A percentile compares a stretch with the other conserved stretches of the same genome.
phyloP scores from a whole-genome alignment of 352 stramenopile species.

The Nothophytophthora sp. region DNA sequence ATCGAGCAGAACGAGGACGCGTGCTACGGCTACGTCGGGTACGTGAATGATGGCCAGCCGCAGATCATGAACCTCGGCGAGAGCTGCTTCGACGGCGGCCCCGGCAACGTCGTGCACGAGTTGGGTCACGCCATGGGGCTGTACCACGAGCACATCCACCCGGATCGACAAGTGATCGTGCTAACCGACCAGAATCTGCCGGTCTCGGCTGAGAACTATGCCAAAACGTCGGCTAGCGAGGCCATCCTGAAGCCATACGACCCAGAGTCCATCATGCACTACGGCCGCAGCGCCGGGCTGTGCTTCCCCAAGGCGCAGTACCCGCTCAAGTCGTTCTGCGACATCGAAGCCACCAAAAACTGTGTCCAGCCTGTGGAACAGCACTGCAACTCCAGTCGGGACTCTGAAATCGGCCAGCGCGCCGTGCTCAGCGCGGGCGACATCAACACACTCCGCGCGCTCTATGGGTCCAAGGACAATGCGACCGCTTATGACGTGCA shows the following conservation, averaged over 20 bases:
- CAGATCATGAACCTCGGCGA: conserved; percentile 73
- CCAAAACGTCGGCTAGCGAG: conserved; percentile 43
- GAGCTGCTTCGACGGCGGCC: conserved; percentile 59
- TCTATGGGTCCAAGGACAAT: conserved; percentile 54
- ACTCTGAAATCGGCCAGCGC: conserved; percentile 60
- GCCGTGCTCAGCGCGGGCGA: conserved; percentile 58
- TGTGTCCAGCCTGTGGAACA: conserved; percentile 65
- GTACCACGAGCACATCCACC: conserved; percentile 77
- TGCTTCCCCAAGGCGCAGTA: conserved; percentile 76
- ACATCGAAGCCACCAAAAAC: conserved; percentile 62
- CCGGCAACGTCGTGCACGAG: conserved; percentile 62
- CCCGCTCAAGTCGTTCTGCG: conserved; percentile 63
- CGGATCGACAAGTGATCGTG: conserved; percentile 65
- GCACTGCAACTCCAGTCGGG: conserved; percentile 73
- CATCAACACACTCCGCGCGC: conserved; percentile 56
- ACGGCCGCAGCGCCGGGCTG: conserved; percentile 54
- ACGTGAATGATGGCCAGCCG: conserved; percentile 58
- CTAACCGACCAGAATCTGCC: conserved; percentile 63
- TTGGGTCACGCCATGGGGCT: conserved; percentile 65
- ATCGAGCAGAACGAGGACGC: conserved; percentile 71
- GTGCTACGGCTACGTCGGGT: conserved; percentile 78
- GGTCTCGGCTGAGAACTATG: conserved; percentile 69
- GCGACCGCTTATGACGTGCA: conserved; percentile 24
- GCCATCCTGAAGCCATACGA: conserved; percentile 70
- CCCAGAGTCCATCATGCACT: conserved; percentile 80